A percentile compares a stretch with the other conserved stretches of the same genome.
Conservation (phyloP, 2,329 filamentous ascomycete species). For the Pseudocercospora crystallina region DNA sequence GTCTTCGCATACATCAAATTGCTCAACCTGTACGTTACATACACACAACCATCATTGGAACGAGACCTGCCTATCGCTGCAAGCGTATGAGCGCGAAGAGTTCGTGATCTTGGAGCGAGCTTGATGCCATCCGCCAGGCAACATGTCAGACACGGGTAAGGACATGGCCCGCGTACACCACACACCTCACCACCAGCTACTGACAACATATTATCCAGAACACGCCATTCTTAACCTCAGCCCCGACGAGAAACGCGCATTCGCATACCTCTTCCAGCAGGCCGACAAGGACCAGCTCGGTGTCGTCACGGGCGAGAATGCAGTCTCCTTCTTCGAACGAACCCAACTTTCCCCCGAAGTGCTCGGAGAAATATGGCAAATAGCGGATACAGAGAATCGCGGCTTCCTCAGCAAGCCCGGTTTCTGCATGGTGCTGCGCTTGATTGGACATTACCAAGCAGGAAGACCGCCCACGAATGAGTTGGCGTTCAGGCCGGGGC, state of each 20-base stretch:
- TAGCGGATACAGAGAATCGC: conserved; percentile 94
- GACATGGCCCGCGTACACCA: conserved; percentile 1
- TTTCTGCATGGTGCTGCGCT: conserved; percentile 86
- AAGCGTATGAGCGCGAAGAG: too few species aligned
- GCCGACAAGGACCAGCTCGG: conserved; percentile 90
- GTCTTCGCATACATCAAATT: too few species aligned
- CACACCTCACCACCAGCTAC: conserved; percentile 3
- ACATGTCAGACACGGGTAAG: conserved; percentile 26
- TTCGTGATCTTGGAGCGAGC: too few species aligned
- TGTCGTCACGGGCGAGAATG: conserved; percentile 92
- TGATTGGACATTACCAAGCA: conserved; percentile 94
- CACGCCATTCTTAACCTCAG: conserved; percentile 64
- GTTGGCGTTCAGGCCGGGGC: conserved; percentile 79
- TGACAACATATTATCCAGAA: conserved; percentile 27
- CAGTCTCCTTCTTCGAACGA: conserved; percentile 97
- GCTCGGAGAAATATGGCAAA: conserved; percentile 98
- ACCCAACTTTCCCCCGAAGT: conserved; percentile 82
- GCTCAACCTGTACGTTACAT: not conserved
- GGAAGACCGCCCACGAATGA: conserved; percentile 78
- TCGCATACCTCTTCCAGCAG: conserved; percentile 87
- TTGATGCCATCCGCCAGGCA: conserved; percentile 17
- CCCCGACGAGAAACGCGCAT: conserved; percentile 88
- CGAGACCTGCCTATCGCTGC: not conserved
- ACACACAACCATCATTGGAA: not conserved
- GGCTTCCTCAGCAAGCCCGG: conserved; percentile 89